Conservation (phyloP, 2,329 filamentous ascomycete species). For the Metarhizium rileyi region DNA sequence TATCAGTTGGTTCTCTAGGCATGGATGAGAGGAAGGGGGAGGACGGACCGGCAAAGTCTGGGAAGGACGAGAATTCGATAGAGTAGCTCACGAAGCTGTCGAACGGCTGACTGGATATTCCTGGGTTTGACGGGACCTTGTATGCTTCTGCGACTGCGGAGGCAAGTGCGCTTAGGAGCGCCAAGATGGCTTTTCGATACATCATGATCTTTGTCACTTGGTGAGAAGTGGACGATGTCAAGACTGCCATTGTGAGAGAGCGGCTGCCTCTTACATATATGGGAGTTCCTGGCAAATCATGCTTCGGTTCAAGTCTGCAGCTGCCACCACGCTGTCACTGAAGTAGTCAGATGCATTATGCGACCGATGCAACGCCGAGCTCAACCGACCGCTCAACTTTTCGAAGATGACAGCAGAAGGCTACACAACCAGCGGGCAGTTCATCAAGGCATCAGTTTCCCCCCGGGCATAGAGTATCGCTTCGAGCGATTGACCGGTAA, state of each 20-base stretch:
- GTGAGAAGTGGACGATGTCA: not conserved
- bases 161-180: slow-evolving; percentile 6
- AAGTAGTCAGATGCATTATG: not conserved
- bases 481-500: not conserved
- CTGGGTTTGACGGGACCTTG: slow-evolving; percentile 7
- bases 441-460: not conserved
- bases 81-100: slow-evolving; percentile 38
- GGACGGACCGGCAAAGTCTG: slow-evolving; percentile 35
- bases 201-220: not conserved
- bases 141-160: slow-evolving; percentile 6
- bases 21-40: not conserved
- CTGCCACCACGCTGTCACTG: no score
- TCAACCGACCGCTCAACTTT: no score
- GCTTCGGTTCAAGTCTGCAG: no score
- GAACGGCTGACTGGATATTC: slow-evolving; percentile 4
- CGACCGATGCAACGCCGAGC: not conserved
- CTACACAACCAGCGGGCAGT: not conserved
- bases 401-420: not conserved
- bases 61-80: slow-evolving; percentile 42
- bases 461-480: not conserved
- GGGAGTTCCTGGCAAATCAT: no score
- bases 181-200: not conserved
- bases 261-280: no score
- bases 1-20: not conserved
- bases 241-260: no score